Percentiles rank a stretch among this genome's conserved stretches.
phyloP scores from a whole-genome alignment of 78 protist genomes.

The Dictyostelium intermedium region DNA sequence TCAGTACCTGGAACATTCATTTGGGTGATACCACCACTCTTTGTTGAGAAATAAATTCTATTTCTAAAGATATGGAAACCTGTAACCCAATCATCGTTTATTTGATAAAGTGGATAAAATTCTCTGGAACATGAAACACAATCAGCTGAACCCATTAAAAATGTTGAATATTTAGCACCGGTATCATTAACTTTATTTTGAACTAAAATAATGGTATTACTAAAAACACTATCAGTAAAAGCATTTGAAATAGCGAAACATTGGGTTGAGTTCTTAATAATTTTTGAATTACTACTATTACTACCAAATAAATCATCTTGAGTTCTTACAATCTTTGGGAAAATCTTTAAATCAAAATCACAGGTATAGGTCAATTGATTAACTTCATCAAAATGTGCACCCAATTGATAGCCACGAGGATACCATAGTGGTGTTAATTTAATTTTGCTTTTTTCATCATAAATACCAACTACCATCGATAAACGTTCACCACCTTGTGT shows the following conservation, averaged over 20 bases:
- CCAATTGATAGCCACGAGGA: slow-evolving; percentile 10
- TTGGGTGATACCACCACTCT: not conserved
- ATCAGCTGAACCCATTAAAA: not conserved
- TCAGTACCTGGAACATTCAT: not conserved
- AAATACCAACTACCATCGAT: not conserved
- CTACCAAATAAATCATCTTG: not conserved
- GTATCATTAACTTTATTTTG: not conserved
- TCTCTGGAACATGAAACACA: not conserved
- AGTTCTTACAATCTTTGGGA: not conserved
- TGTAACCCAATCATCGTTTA: not conserved
- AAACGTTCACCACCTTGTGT: slow-evolving; percentile 8
- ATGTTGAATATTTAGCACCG: not conserved
- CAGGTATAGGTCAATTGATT: not conserved
- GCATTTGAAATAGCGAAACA: not conserved
- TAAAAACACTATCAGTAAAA: not conserved
- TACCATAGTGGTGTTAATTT: slow-evolving; percentile 5
- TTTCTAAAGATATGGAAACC: not conserved
- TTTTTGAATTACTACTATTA: not conserved
- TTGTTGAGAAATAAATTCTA: not conserved
- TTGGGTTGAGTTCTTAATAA: not conserved
- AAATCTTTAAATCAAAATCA: not conserved
- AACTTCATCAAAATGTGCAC: not conserved
- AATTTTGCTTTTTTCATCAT: not conserved
- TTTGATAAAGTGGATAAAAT: not conserved
- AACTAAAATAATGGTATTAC: not conserved